A percentile compares a stretch with the other conserved stretches of the same genome.
phyloP scores from a whole-genome alignment of 2,329 filamentous ascomycete genomes.

The Fusarium luffae region DNA sequence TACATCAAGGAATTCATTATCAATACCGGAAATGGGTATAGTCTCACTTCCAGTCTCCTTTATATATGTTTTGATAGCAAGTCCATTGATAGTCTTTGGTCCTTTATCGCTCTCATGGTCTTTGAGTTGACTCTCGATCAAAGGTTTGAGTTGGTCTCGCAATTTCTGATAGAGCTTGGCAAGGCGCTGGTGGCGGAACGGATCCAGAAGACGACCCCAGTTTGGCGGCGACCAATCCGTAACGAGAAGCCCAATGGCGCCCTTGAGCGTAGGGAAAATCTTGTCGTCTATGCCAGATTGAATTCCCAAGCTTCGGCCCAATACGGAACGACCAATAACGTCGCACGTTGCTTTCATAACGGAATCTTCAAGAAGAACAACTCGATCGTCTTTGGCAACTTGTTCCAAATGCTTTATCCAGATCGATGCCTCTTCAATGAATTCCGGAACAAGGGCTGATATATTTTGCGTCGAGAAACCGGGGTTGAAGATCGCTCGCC shows the following conservation, averaged over 20 bases:
- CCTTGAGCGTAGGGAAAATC: not conserved
- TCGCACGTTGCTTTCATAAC: constrained; percentile 14
- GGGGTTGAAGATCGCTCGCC: constrained; percentile 2
- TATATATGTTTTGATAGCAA: not conserved
- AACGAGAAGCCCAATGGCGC: not conserved
- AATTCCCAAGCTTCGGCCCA: not conserved
- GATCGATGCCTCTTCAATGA: not conserved
- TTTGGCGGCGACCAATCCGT: constrained; percentile 1
- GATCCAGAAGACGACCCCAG: constrained; percentile 1
- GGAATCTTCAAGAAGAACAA: not conserved
- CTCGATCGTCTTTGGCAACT: not conserved
- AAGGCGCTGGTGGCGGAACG: not conserved
- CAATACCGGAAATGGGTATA: not conserved
- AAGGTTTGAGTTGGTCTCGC: not conserved
- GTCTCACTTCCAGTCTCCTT: not conserved
- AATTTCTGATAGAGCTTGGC: not conserved
- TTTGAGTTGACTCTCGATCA: not conserved
- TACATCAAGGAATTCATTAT: not conserved
- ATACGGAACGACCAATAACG: not conserved
- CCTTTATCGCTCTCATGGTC: not conserved
- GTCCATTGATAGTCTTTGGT: constrained; percentile 1
- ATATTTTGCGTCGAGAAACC: constrained; percentile 7
- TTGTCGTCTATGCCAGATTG: not conserved
- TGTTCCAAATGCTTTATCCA: not conserved
- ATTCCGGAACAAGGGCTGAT: not conserved